phyloP scores from a whole-genome alignment of 257 asterid species.

The Datura wrightii region DNA sequence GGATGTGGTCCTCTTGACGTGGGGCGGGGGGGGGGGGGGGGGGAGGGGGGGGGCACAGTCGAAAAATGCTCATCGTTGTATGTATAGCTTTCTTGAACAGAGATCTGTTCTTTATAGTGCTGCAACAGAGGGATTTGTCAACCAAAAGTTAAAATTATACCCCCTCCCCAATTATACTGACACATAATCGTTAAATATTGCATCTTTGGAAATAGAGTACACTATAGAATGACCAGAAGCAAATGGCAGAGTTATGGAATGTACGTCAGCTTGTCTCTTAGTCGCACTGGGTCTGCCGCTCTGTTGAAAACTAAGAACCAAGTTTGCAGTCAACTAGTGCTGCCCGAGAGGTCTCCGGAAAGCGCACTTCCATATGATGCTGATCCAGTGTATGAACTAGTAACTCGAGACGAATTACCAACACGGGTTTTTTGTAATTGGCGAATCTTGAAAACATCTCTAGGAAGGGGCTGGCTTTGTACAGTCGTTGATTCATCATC shows the following conservation, averaged over 20 bases:
- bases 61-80: background rate
- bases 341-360: conserved; percentile 88
- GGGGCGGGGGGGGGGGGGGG: too few relatives aligned
- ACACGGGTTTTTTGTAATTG: conserved; percentile 77
- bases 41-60: background rate
- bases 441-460: conserved; percentile 85
- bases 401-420: conserved; percentile 56
- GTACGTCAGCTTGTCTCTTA: background rate
- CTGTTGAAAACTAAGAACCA: background rate
- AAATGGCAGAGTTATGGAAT: background rate
- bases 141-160: background rate
- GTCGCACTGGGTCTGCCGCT: background rate
- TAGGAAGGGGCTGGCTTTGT: conserved; percentile 86
- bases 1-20: background rate
- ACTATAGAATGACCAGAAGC: background rate
- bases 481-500: conserved; percentile 68
- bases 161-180: conserved; percentile 5
- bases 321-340: conserved; percentile 51
- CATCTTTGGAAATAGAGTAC: conserved; percentile 20
- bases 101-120: background rate
- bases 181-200: background rate
- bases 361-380: conserved; percentile 92
- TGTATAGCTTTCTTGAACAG: conserved; percentile 12
- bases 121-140: background rate
- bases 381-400: conserved; percentile 65